Evolutionary conservation across 805 yeast species (phyloP), one percentile per base, ranked within the genome.

Genomic region (Lipomyces yamanashiensis): DNA sequence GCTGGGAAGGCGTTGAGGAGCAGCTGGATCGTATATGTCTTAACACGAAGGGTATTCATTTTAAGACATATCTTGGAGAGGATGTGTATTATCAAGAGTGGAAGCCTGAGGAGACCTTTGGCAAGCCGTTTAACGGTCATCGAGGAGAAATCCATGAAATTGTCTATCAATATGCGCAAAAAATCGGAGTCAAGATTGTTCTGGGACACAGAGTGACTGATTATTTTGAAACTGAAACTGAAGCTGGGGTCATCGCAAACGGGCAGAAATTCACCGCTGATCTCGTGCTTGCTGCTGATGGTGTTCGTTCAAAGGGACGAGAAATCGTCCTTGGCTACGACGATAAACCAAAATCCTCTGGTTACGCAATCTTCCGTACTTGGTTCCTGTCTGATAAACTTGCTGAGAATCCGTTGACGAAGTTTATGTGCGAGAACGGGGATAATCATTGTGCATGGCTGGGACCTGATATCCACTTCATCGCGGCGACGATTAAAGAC

Each of bases 341-440:
- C 37, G 56, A 53, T 21, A 53, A 53, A 39, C 56, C 56, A 39
- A 40, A 53, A 37, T 53, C 56, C 28, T 53, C 56, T 21, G 48
- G 56, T 40, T 53, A 53, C 37, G 56, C 56, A 3, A 53, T 53
- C 17, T 51, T 51, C 45, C 54, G 54, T 34, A 51, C 54, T 10
- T 51, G 54, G 54, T 51, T 51, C n/a, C 54, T 45, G 28, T 15
- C 54, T 36, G 54, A 21, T 13, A 23, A 51, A 19, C 43, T 51
- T 8, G 44, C 44, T 21, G 19, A 15, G 4, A 51, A 51, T 21
- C 54, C 54, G 15, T 15, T 51, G 17, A 51, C 54, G 1, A 51
- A 51, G 34, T 51, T 51, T 21, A 51, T 51, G 54, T 36, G 43
- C 17, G 54, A 51, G 40, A 51, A 51, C 33, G 54, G 54, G 15